phyloP scores from a whole-genome alignment of 1,284 basidiomycete genomes.

The Boletus sp. region DNA sequence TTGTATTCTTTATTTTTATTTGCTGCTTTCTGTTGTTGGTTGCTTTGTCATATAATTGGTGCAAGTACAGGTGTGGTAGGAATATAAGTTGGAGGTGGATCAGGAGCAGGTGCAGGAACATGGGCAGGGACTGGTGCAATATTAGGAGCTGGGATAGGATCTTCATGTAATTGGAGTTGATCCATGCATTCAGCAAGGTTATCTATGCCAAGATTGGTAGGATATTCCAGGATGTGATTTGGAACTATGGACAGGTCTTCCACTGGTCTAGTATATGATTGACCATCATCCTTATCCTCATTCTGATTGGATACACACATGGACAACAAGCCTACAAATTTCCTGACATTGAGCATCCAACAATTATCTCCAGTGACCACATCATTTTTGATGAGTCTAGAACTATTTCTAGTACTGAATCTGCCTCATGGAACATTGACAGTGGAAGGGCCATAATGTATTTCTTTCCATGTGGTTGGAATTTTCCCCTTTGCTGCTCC shows the following conservation, averaged over 20 bases:
- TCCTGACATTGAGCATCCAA: too few relatives aligned
- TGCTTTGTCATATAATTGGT: not conserved
- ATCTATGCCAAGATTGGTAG: not conserved
- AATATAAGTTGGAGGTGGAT: not conserved
- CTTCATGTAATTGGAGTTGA: not conserved
- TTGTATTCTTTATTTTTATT: not conserved
- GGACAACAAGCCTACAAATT: too few relatives aligned
- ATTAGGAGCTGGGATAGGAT: not conserved
- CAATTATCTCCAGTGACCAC: too few relatives aligned
- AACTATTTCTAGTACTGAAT: not conserved
- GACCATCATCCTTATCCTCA: not conserved
- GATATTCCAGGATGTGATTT: not conserved
- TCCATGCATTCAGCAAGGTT: not conserved
- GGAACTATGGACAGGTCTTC: too few relatives aligned
- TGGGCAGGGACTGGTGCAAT: too few relatives aligned
- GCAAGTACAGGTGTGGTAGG: not conserved
- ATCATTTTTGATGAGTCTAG: too few relatives aligned
- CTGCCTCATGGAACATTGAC: too few relatives aligned
- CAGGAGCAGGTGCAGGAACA: not conserved
- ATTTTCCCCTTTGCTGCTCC: conserved; percentile 7
- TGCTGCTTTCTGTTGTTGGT: not conserved
- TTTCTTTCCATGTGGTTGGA: not conserved
- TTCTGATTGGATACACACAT: too few relatives aligned
- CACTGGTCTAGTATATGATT: not conserved
- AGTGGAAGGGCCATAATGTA: too few relatives aligned